Conservation (phyloP, 2,329 filamentous ascomycete species). For the Colletotrichum tabaci region DNA sequence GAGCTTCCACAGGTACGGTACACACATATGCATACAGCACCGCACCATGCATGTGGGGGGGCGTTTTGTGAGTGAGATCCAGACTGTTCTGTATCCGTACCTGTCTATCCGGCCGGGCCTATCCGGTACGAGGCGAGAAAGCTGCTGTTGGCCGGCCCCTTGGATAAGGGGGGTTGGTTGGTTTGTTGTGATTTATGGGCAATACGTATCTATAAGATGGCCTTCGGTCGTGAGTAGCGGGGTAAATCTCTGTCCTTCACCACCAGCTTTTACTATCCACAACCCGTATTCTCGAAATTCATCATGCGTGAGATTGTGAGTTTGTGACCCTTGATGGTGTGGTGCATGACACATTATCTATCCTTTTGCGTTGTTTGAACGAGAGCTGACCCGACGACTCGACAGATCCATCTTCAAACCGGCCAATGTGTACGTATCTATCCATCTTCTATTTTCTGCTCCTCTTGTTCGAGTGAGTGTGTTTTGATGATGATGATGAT, state of each 20-base stretch:
- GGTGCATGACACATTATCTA: neutral
- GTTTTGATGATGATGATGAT: too few relatives aligned
- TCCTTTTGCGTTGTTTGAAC: conserved; percentile 37
- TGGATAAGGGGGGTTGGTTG: conserved; percentile 5
- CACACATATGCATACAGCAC: too few relatives aligned
- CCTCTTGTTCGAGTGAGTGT: neutral
- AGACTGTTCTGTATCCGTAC: neutral
- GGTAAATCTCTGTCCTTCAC: conserved; percentile 20
- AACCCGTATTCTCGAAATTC: neutral
- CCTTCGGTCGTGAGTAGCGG: conserved; percentile 17
- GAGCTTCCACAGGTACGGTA: too few relatives aligned
- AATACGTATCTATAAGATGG: conserved; percentile 24
- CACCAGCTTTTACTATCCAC: conserved; percentile 8
- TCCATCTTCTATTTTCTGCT: conserved; percentile 49
- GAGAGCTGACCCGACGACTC: conserved; percentile 65
- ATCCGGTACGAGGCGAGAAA: neutral
- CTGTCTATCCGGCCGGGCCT: neutral
- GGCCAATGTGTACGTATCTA: conserved; percentile 85
- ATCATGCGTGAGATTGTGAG: conserved; percentile 51
- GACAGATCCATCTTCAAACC: conserved; percentile 98
- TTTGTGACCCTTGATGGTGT: neutral
- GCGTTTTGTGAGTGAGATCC: neutral
- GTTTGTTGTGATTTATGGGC: conserved; percentile 16
- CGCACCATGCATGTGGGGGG: conserved; percentile 3
- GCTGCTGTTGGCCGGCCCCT: neutral